Percentiles rank a stretch among this genome's conserved stretches.
phyloP scores from a whole-genome alignment of 2,329 filamentous ascomycete species.

The Thelonectria discophora region DNA sequence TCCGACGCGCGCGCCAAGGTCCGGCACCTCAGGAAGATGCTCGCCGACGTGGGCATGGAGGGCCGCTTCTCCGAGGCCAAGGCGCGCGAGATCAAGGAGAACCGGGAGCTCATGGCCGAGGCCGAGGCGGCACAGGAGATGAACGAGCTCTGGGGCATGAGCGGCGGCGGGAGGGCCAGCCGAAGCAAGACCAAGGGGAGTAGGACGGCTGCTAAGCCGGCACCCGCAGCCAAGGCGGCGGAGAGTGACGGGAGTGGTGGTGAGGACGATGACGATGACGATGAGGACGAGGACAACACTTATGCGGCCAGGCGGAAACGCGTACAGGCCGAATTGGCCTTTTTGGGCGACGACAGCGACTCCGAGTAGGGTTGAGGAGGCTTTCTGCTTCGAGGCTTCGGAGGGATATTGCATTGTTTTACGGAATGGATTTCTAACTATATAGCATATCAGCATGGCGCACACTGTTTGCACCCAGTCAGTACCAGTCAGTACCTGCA shows the following conservation, averaged over 20 bases:
- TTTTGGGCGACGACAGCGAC: slow-evolving; percentile 75
- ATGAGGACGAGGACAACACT: slow-evolving; percentile 45
- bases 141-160: slow-evolving; percentile 77
- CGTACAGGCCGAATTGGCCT: slow-evolving; percentile 65
- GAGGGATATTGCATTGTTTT: neutral
- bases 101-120: slow-evolving; percentile 83
- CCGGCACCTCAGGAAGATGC: slow-evolving; percentile 78
- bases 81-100: slow-evolving; percentile 86
- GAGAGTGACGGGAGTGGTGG: slow-evolving; percentile 44
- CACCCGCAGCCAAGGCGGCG: slow-evolving; percentile 29
- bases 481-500: neutral
- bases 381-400: neutral
- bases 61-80: slow-evolving; percentile 87
- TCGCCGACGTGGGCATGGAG: slow-evolving; percentile 85
- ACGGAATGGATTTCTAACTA: neutral
- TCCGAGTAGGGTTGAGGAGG: slow-evolving; percentile 55
- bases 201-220: slow-evolving; percentile 42
- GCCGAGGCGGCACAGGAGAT: slow-evolving; percentile 86
- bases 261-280: slow-evolving; percentile 39
- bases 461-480: too few species aligned
- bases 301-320: slow-evolving; percentile 58
- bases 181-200: slow-evolving; percentile 46
- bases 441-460: neutral
- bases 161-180: slow-evolving; percentile 52
- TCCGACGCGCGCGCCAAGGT: slow-evolving; percentile 82